Evolutionary conservation across 306 rosid genomes (phyloP), one percentile per base, ranked within the genome.

Genomic region (Fagus sylvatica): DNA sequence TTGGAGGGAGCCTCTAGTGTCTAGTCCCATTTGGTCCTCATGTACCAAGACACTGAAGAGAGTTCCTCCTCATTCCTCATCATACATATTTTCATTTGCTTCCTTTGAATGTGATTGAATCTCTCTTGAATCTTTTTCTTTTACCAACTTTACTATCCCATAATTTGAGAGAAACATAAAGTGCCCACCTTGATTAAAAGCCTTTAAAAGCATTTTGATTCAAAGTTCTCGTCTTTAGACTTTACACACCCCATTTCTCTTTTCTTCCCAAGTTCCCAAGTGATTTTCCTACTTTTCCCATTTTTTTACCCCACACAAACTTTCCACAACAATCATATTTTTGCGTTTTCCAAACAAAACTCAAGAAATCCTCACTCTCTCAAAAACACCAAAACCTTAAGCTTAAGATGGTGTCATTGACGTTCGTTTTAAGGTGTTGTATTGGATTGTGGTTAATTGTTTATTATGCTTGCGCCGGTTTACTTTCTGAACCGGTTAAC

Each of bases 401-500:
- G 5, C 33, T 4, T n/a, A 75, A 83, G 66, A 86, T 90, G 91
- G 79, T 74, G 74, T 79, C 91, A 77, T 59, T 83, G 34, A 22
- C 81, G 34, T 49, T 62, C 82, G 12, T 72, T 46, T 70, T 82
- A 5, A 30, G 68, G 54, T 74, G 70, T 65, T 54, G 80, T 34
- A 0, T 81, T 56, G 33, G 83, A 32, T 53, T 80, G 9, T 40
- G 76, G 28, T 73, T 80, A 6, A 19, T 54, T n/a, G 40, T 71
- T 5, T 77, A 69, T 28, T 11, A 56, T 16, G 74, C 90, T 41
- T 67, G 13, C 0, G 93, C 97, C 39, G 86, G 86, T 71, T 37
- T 95, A 59, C 84, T 93, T 4, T 75, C 97, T 15, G 82, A 95
- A 72, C 98, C 96, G 3, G 94, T 87, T 0, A 74, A 56, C 73